Conservation (phyloP, 176 grass and related monocot species). For the Zoysia pacifica region DNA sequence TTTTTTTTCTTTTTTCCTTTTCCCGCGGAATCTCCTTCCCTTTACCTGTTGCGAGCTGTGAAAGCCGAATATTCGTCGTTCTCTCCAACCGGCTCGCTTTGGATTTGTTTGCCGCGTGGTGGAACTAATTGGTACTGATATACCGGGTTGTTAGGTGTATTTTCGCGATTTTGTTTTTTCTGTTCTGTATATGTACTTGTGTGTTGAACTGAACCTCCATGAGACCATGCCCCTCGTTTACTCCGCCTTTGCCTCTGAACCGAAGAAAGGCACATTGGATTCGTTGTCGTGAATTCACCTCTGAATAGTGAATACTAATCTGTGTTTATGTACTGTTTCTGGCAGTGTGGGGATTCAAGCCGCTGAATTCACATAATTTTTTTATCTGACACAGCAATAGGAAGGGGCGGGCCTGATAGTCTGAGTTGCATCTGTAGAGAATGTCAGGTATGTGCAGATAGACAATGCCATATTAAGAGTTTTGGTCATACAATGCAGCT, state of each 20-base stretch:
- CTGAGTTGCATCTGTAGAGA: slow-evolving; percentile 41
- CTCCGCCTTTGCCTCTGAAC: slow-evolving; percentile 1
- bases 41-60: not conserved
- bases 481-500: slow-evolving; percentile 38
- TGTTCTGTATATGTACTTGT: not conserved
- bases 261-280: not conserved
- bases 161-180: not conserved
- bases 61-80: slow-evolving; percentile 16
- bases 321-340: slow-evolving; percentile 9
- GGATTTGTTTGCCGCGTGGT: not conserved
- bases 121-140: slow-evolving; percentile 6
- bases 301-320: not conserved
- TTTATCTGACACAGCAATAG: slow-evolving; percentile 12
- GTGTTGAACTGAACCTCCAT: not conserved
- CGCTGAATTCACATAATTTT: not conserved
- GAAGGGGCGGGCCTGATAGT: slow-evolving; percentile 13
- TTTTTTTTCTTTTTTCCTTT: not conserved
- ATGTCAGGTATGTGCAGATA: slow-evolving; percentile 60
- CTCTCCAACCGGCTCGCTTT: not conserved
- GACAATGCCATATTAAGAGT: not conserved
- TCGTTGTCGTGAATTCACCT: not conserved
- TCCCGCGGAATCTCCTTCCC: not conserved
- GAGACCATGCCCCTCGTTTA: slow-evolving; percentile 6
- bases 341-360: slow-evolving; percentile 24
- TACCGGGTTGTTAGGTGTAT: not conserved